Evolutionary conservation across 177 flowering plant species (phyloP).

Genomic region (Vitis hybrid): DNA sequence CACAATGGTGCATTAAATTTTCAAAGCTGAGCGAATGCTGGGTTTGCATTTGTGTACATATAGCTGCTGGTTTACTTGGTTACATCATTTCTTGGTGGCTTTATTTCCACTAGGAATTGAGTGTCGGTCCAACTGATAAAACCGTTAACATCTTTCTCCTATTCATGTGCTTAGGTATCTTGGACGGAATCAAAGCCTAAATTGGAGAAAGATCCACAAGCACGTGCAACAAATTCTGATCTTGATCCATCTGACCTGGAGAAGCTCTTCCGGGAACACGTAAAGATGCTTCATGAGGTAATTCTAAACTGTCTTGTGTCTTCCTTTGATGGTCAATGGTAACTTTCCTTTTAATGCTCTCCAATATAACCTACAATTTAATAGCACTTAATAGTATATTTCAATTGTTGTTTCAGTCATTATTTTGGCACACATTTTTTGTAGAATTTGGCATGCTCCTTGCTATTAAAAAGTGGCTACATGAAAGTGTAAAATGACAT

Average conservation of each 20-base stretch:
- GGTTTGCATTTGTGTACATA: not conserved
- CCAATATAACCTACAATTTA: not conserved
- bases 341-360: not conserved
- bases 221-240: conserved; percentile 74
- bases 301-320: conserved; percentile 5
- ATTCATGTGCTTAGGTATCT: conserved; percentile 58
- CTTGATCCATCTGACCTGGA: conserved; percentile 78
- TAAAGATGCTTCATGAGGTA: conserved; percentile 80
- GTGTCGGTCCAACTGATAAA: not conserved
- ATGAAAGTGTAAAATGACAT: too few relatives aligned
- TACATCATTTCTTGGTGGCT: not conserved
- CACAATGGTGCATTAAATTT: too few relatives aligned
- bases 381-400: not conserved
- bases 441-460: too few relatives aligned
- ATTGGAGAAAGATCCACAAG: conserved; percentile 95
- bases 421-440: conserved; percentile 25
- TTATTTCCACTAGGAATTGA: not conserved
- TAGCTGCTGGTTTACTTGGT: too few relatives aligned
- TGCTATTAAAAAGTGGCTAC: too few relatives aligned
- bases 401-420: not conserved
- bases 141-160: not conserved
- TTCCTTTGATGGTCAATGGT: not conserved
- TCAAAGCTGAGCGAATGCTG: too few relatives aligned
- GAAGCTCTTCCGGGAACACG: conserved; percentile 92
- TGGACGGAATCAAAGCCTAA: conserved; percentile 90